These are phyloP conservation scores for Dacryopinax primogenitus DNA, from an alignment of 768 basidiomycete species.

Conservation along the genomic window DNA sequence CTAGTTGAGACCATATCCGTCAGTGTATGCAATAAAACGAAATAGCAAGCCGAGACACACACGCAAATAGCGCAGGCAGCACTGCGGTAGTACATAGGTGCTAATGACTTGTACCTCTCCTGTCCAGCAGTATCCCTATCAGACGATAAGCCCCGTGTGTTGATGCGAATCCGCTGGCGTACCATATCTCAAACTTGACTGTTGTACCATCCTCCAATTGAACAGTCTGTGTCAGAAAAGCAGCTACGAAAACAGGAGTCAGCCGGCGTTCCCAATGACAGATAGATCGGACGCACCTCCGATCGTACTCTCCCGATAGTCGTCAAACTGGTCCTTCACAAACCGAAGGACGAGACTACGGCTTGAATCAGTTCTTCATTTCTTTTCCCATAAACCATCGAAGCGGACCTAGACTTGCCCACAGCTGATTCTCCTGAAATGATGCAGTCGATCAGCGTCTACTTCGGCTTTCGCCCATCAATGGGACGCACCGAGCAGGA, in stretches of 20 bases:
- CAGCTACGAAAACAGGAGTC: slow-evolving; percentile 42
- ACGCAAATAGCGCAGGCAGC: slow-evolving; percentile 90
- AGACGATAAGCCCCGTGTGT: slow-evolving; percentile 11
- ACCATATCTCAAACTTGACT: slow-evolving; percentile 99
- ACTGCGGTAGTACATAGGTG: slow-evolving; percentile 94
- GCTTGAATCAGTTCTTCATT: neutral
- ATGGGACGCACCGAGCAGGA: slow-evolving; percentile 61
- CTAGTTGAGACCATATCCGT: slow-evolving; percentile 17
- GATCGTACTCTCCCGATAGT: slow-evolving; percentile 89
- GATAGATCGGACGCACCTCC: slow-evolving; percentile 41
- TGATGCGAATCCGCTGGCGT: slow-evolving; percentile 21
- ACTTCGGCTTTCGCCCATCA: neutral
- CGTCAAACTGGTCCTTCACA: slow-evolving; percentile 92
- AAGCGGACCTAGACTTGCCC: slow-evolving; percentile 75
- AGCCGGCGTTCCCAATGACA: slow-evolving; percentile 11
- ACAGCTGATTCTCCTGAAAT: slow-evolving; percentile 85
- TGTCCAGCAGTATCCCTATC: slow-evolving; percentile 92
- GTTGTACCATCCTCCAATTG: slow-evolving; percentile 75
- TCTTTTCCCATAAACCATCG: neutral
- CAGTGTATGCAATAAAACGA: neutral
- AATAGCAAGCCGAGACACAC: slow-evolving; percentile 30
- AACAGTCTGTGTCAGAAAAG: slow-evolving; percentile 97
- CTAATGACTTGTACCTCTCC: slow-evolving; percentile 78
- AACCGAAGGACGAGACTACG: slow-evolving; percentile 83
- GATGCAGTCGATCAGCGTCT: neutral